Base-by-base conservation (phyloP, 116 monocot genomes). In the Iris pallida region DNA sequence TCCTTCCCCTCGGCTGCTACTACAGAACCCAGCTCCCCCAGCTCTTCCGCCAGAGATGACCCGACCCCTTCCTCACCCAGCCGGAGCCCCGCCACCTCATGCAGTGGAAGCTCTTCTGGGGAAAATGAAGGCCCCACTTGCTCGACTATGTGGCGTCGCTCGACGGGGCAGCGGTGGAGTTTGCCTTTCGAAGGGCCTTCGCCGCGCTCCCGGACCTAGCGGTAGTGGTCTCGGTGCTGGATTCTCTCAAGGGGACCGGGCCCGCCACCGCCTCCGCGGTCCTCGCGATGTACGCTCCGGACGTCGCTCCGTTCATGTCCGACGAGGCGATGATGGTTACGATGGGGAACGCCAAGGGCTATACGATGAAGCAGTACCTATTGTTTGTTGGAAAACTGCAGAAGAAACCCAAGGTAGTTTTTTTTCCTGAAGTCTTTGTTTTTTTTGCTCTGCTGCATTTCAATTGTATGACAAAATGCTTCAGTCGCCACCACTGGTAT, bases 61-160 rank as follows among this genome's bases (percentile, higher is more conserved):
- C 86, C 19, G 53, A 74, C 10, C 84, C 91, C 51, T 88, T 73
- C 75, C 54, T 91, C 73, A 73, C 80, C 71, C 71, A 75, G 61
- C 20, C 82, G 47, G 91, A 91, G 75, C 87, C 87, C 72, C 65
- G 65, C 47, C 79, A 75, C 47, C 78, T 91, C 75, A 60, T 91
- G 72, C 71, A 82, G 61, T 91, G 91, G 91, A 91, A 91, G 84
- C 91, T 91, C 59, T 72, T 87, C 52, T 73, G 91, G n/a, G 91
- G 91, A 1, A 84, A 91, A 71, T 91, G 87, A 87, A 78, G 87
- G 90, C 88, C 92, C 2, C 74, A 88, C 53, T 71, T 88, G 48
- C 65, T 86, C 64, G 85, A 75, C 60, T 88, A 77, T 74, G 83
- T 86, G 18, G 68, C 73, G 16, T 68, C 76, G 12, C 57, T 88